Base-by-base conservation (phyloP, 768 basidiomycete species). In the Psilocybe tampanensis region DNA sequence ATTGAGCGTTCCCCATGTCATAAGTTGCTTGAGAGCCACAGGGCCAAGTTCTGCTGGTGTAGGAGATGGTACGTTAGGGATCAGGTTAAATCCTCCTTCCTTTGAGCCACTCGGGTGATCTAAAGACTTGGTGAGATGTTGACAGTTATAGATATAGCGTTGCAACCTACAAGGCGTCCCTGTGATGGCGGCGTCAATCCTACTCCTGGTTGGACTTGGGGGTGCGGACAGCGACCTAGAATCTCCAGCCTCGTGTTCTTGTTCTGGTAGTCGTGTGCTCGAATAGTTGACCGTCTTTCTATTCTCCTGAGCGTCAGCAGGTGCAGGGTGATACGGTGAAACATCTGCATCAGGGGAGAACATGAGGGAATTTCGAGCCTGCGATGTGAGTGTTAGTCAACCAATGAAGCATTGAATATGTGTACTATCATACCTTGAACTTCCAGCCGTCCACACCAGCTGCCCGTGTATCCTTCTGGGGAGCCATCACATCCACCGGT, bases 1-100 rank as follows among this genome's bases (percentile, higher is more conserved):
- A 61, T 88, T 86, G 21, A 98, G 79, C 12, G 94, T 95, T 1
- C 97, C 97, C 94, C 94, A 95, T 12, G 97, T 99, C 90, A 98
- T 94, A 15, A 99, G 83, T 63, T 98, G 89, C 66, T 94, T 94
- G 50, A 98, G 80, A 1, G 92, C 90, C 4, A 80, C 76, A 1
- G 94, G 85, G 0, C 92, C 92, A 44, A 98, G 82, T 65, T 92
- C 80, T 5, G 86, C 81, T 0, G 94, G 88, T 7, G 90, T 91
- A 1, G 95, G 95, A 0, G 95, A 93, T 2, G 97, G 96, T 9
- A 96, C 72, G 54, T 85, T 84, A 13, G 94, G 88, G 19, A 99
- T 88, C 18, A 97, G 86, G 2, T 88, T 79, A 69, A 92, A 94
- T 12, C 78, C 80, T 58, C 76, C 75, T 48, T 72, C 71, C 15